phyloP scores from a whole-genome alignment of 768 basidiomycete genomes.

The Galerina sulciceps region DNA sequence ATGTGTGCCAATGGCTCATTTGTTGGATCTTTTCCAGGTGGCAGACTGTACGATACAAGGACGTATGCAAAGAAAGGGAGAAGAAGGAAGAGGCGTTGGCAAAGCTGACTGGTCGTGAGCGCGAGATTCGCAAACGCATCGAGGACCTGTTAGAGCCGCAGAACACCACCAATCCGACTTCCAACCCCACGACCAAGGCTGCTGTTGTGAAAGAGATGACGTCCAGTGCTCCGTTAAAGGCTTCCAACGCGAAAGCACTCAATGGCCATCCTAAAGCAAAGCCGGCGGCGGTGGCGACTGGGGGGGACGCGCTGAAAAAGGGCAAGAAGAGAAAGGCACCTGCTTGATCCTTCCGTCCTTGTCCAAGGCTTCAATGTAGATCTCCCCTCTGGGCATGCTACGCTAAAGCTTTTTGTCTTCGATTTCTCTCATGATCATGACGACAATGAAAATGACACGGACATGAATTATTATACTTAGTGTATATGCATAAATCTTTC shows the following conservation, averaged over 20 bases:
- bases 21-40: conserved; percentile 48
- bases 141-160: conserved; percentile 71
- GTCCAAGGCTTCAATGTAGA: conserved; percentile 16
- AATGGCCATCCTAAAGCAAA: conserved; percentile 54
- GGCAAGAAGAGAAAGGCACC: conserved; percentile 60
- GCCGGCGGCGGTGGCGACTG: conserved; percentile 37
- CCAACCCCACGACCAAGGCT: conserved; percentile 12
- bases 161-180: conserved; percentile 19
- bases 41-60: conserved; percentile 77
- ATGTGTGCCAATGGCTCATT: conserved; percentile 10
- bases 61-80: conserved; percentile 77
- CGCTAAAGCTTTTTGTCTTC: not conserved
- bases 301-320: conserved; percentile 53
- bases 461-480: not conserved
- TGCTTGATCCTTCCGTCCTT: conserved; percentile 31
- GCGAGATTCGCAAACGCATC: conserved; percentile 76
- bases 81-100: conserved; percentile 69
- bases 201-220: conserved; percentile 30
- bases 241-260: conserved; percentile 40
- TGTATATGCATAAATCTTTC: not conserved
- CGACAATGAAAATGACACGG: not conserved
- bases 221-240: conserved; percentile 36
- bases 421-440: not conserved
- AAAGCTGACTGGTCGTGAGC: conserved; percentile 74
- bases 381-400: not conserved